A percentile compares a stretch with the other conserved stretches of the same genome.
phyloP scores from a whole-genome alignment of 2,329 filamentous ascomycete genomes.

The Coniochaeta sp. region DNA sequence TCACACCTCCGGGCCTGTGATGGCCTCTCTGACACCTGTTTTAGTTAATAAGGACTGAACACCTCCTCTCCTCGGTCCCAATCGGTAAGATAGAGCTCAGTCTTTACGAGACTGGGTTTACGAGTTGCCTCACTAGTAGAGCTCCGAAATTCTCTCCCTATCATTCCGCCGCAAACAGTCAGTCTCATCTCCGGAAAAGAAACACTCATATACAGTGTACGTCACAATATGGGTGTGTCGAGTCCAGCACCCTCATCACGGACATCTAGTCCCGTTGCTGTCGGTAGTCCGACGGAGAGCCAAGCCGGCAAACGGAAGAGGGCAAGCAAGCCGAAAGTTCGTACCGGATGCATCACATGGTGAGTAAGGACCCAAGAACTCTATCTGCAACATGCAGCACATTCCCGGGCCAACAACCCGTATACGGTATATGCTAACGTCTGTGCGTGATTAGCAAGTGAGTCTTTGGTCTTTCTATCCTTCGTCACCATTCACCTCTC shows the following conservation, averaged over 20 bases:
- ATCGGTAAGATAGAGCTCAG: not conserved
- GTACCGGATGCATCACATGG: constrained; percentile 13
- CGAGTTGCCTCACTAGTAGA: not conserved
- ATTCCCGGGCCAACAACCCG: not conserved
- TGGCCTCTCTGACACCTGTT: not conserved
- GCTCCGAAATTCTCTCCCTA: not conserved
- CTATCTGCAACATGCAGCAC: not conserved
- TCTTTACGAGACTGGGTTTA: not conserved
- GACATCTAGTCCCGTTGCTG: not conserved
- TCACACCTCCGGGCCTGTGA: not conserved
- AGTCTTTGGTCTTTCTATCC: not conserved
- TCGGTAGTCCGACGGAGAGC: not conserved
- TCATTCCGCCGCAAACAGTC: not conserved
- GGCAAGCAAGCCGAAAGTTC: constrained; percentile 12
- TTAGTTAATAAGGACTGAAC: not conserved
- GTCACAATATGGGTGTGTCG: not conserved
- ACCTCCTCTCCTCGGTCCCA: not conserved
- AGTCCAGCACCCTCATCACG: not conserved
- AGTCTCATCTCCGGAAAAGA: not conserved
- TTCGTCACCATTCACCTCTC: not conserved
- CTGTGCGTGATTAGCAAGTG: not conserved
- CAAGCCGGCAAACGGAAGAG: constrained; percentile 1
- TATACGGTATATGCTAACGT: not conserved
- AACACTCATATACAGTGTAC: not conserved
- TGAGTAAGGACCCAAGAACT: not conserved